phyloP scores from a whole-genome alignment of 106 monocot species.

The Posidonia australis region DNA sequence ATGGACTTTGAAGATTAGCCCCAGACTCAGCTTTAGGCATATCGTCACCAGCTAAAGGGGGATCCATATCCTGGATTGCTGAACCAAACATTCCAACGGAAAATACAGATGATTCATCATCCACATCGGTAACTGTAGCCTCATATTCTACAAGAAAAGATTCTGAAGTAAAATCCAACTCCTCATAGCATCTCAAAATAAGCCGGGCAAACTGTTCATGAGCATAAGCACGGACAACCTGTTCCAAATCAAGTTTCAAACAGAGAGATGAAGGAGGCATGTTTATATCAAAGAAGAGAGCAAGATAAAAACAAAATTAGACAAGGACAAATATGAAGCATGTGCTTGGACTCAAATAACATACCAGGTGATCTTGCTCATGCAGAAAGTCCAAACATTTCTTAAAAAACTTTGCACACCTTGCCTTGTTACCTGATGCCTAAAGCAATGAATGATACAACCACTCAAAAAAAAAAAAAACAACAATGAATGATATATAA shows the following conservation, averaged over 20 bases:
- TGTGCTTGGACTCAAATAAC: background rate
- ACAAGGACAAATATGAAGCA: background rate
- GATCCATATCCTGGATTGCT: constrained; percentile 13
- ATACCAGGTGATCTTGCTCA: constrained; percentile 87
- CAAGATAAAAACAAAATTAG: background rate
- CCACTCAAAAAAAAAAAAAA: background rate
- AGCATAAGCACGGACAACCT: constrained; percentile 92
- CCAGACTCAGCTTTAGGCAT: constrained; percentile 12
- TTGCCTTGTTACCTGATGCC: constrained; percentile 55
- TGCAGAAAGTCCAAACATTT: constrained; percentile 80
- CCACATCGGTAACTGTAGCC: constrained; percentile 62
- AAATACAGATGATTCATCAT: constrained; percentile 69
- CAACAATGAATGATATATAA: background rate
- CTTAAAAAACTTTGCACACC: constrained; percentile 77
- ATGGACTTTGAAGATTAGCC: constrained; percentile 7
- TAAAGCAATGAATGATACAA: constrained; percentile 19
- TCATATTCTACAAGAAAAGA: constrained; percentile 64
- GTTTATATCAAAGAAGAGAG: no score
- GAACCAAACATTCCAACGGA: constrained; percentile 43
- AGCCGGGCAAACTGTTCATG: constrained; percentile 98
- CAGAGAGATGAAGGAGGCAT: background rate
- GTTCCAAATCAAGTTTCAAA: constrained; percentile 1
- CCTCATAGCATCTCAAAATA: constrained; percentile 82
- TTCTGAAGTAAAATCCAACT: constrained; percentile 75
- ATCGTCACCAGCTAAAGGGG: constrained; percentile 14